Percentiles rank a stretch among this genome's conserved stretches.
These are phyloP conservation scores for Pleoardoris graminearum DNA, from an alignment of 2,329 filamentous ascomycete species.

Conservation along the genomic window DNA sequence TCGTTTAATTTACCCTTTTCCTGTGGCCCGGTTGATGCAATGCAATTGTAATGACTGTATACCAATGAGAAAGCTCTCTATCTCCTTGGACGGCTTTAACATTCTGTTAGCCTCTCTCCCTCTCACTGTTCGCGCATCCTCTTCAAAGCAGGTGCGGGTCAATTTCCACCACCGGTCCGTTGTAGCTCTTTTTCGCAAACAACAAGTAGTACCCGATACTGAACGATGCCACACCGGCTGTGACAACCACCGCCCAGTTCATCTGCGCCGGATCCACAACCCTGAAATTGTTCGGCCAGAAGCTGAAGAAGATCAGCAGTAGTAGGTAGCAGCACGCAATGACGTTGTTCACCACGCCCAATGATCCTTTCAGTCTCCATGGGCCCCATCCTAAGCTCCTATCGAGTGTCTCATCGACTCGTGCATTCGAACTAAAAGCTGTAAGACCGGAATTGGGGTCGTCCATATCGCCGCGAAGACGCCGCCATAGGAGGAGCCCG, in stretches of 20 bases:
- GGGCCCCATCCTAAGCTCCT: slow-evolving; percentile 38
- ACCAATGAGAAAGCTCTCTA: neutral
- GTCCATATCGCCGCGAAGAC: slow-evolving; percentile 38
- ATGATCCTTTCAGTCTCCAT: slow-evolving; percentile 36
- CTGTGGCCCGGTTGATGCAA: neutral
- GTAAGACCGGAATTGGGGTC: slow-evolving; percentile 24
- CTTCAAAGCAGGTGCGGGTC: slow-evolving; percentile 26
- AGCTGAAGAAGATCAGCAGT: slow-evolving; percentile 43
- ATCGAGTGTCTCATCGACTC: slow-evolving; percentile 26
- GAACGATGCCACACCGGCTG: slow-evolving; percentile 31
- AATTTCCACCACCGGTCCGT: slow-evolving; percentile 39
- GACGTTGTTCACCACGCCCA: slow-evolving; percentile 37
- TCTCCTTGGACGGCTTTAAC: too few relatives aligned
- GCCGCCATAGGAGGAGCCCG: slow-evolving; percentile 41
- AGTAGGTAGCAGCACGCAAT: slow-evolving; percentile 38
- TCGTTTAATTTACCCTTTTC: neutral
- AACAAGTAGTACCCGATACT: slow-evolving; percentile 38
- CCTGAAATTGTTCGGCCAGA: slow-evolving; percentile 33
- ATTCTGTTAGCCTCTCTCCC: too few relatives aligned
- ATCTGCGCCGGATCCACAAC: slow-evolving; percentile 26
- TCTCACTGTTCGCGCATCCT: too few relatives aligned
- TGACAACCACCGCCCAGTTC: slow-evolving; percentile 43
- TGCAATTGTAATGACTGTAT: neutral
- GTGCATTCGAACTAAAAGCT: slow-evolving; percentile 23
- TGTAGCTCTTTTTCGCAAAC: slow-evolving; percentile 37